Base-by-base conservation (phyloP, 1,284 basidiomycete genomes). In the Lignosus rhinocerotis region DNA sequence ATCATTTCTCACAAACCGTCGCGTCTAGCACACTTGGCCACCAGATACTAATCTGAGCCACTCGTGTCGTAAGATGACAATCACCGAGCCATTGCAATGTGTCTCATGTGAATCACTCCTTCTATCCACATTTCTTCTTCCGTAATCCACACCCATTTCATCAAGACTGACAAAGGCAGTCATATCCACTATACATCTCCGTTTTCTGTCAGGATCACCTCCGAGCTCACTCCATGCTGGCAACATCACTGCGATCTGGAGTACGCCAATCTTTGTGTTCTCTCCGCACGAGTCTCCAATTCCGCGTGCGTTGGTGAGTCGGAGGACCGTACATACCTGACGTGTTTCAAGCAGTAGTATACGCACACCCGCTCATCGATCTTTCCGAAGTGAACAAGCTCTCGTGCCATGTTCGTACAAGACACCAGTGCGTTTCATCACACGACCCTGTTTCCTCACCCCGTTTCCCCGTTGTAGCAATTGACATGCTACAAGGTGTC, bases 361-460 rank as follows among this genome's bases (percentile, higher is more conserved):
- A 39, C 11, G 11, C 36, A 14, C 5, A 39, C 5, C 4, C 4
- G 11, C 36, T 1, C 36, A 11, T 14, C 36, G 11, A 39, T 39
- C 36, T 11, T 39, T 39, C 36, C 36, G 36, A n/a, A 32, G 30
- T 30, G 7, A 45, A 9, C 43, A 31, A n/a, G 25, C 30, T 46
- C 45, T 46, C 25, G 8, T 42, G 19, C 6, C 43, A 21, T 9
- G 9, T 38, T 16, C 34, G 48, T 25, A 38, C 16, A 48, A n/a
- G 46, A 34, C 32, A n/a, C 44, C 19, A 33, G 39, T n/a, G 48
- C 5, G 48, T 50, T 50, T 50, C 48, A 50, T 50, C 48, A 21
- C 34, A 30, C 17, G 48, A 39, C 39, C 36, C 19, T 50, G 19
- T 30, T 17, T 16, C 4, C 34, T 16, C n/a, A 17, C n/a, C 17